Evolutionary conservation across 331 rosid genomes (phyloP), one percentile per base, ranked within the genome.

Genomic region (Acacia pycnantha): DNA sequence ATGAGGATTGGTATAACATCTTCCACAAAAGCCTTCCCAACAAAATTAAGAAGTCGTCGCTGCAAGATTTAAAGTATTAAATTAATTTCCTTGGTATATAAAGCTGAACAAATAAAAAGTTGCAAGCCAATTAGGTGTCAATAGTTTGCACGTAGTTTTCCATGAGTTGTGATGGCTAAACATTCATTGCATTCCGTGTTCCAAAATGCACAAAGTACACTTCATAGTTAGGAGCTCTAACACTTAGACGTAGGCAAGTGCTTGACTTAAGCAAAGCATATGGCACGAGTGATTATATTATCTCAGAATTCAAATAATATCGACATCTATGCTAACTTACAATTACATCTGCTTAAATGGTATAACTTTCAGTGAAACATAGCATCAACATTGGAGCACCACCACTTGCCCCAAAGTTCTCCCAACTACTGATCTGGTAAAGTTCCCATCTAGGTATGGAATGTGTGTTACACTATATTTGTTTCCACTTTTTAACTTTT

Each of bases 11-110:
- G 91, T 48, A 96, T 87, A 51, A 96, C 89, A 70, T 94, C 98
- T 89, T 96, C 97, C 73, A 83, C 94, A 56, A 87, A 73, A 56
- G 97, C 98, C 98, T 92, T 96, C 56, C 88, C 97, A 8, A 96
- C 86, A 73, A 96, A 94, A 88, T 94, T 93, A 73, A 87, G 68
- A 33, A 96, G 97, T 47, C 90, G 97, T 4, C 97, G 91, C 99
- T 96, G 88, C 92, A 91, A 83, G 46, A 85, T 86, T 47, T 6
- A 15, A 73, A 70, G 77, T 37, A 62, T 5, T 27, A 73, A 2
- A 74, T 79, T 72, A 85, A 77, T 76, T 37, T 47, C 21, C 84
- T 73, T 70, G 35, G 62, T 41, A 62, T 67, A 51, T 72, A 31
- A 69, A 53, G 19, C 37, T 31, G 69, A 62, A 35, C 41, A 81